Conservation (phyloP, 768 basidiomycete genomes). For the Mycena epipterygia region DNA sequence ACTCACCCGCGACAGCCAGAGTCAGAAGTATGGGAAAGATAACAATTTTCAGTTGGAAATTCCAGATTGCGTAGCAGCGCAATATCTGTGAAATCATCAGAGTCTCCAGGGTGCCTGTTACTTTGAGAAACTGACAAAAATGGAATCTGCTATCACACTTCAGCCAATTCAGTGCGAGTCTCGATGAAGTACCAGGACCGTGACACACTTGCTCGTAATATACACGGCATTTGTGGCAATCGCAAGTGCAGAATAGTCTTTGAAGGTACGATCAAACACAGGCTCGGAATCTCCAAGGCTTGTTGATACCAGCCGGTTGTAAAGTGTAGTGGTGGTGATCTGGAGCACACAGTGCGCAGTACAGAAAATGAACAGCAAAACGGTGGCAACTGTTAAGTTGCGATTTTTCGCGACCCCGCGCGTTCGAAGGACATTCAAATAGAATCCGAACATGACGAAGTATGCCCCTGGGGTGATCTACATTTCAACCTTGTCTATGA, state of each 20-base stretch:
- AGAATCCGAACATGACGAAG: conserved; percentile 12
- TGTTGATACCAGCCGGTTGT: conserved; percentile 3
- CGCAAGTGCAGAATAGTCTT: not conserved
- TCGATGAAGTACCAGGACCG: conserved; percentile 6
- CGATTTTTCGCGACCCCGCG: not conserved
- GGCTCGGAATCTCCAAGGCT: not conserved
- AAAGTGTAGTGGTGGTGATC: not conserved
- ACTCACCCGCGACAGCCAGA: conserved; percentile 11
- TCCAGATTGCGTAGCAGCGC: conserved; percentile 11
- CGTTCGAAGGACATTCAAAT: conserved; percentile 1
- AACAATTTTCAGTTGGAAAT: conserved; percentile 5
- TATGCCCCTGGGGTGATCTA: conserved; percentile 7
- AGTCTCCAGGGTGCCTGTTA: not conserved
- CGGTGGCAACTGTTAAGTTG: not conserved
- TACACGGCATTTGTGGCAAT: conserved; percentile 4
- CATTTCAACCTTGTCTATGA: not conserved
- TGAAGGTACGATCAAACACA: not conserved
- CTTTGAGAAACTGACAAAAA: conserved; percentile 1
- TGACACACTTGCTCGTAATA: conserved; percentile 17
- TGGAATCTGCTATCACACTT: conserved; percentile 13
- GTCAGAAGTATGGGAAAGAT: conserved; percentile 7
- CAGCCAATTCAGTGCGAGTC: not conserved
- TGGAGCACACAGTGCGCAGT: not conserved
- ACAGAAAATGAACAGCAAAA: not conserved
- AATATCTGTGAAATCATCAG: conserved; percentile 7